A percentile compares a stretch with the other conserved stretches of the same genome.
Conservation (phyloP, 2,329 filamentous ascomycete genomes). For the Ilyonectria robusta region DNA sequence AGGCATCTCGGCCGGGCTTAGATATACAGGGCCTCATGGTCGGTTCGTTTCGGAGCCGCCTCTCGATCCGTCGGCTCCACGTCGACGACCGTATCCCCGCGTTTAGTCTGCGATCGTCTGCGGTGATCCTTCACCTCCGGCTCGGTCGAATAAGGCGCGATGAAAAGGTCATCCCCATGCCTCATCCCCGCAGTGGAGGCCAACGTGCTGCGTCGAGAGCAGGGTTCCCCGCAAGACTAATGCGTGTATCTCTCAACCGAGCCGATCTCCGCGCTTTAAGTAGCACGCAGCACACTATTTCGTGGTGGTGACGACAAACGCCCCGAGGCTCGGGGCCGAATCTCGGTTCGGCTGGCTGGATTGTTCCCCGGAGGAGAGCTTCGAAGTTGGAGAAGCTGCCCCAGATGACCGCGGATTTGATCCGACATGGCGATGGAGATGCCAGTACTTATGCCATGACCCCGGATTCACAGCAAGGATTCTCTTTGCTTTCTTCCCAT, state of each 20-base stretch:
- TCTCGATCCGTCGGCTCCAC: constrained; percentile 17
- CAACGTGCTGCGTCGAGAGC: constrained; percentile 2
- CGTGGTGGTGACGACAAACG: not conserved
- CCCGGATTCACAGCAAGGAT: constrained; percentile 2
- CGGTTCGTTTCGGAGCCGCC: constrained; percentile 19
- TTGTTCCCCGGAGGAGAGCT: constrained; percentile 5
- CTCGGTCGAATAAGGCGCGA: constrained; percentile 14
- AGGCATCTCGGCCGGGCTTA: constrained; percentile 17
- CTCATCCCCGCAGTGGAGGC: constrained; percentile 11
- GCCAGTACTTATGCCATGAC: constrained; percentile 18
- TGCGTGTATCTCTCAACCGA: not conserved
- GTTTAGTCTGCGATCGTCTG: not conserved
- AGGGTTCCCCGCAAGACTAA: constrained; percentile 24
- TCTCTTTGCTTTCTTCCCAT: constrained; percentile 2
- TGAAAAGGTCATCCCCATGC: constrained; percentile 15
- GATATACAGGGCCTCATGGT: constrained; percentile 21
- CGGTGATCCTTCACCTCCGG: not conserved
- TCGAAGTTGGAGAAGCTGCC: constrained; percentile 20
- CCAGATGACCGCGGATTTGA: constrained; percentile 9
- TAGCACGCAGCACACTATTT: not conserved
- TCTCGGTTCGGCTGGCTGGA: constrained; percentile 15
- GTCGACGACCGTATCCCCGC: not conserved
- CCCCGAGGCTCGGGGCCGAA: constrained; percentile 9
- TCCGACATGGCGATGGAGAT: not conserved
- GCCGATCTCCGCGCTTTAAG: not conserved